Base-by-base conservation (phyloP, 192 early-diverging fungal species). In the Podila epigama region DNA sequence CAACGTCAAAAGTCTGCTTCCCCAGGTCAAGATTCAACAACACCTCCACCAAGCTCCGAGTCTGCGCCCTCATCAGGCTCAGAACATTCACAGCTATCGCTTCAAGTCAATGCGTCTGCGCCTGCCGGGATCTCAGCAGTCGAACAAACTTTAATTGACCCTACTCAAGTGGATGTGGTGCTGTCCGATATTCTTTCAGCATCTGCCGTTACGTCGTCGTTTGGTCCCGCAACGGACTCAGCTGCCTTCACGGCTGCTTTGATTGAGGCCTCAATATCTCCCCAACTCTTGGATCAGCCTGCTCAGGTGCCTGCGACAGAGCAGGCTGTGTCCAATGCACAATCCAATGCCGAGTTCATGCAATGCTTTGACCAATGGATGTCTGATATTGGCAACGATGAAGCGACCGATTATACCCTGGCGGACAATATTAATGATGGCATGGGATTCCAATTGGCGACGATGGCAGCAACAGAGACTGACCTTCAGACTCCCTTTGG, bases 291-390 rank as follows among this genome's bases (percentile, higher is more conserved):
- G n/a, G n/a, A 33, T 37, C 18, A 20, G 22, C 32, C 7, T 0
- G 25, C 44, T 1, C 18, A 16, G 25, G 60, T 54, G 34, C 13
- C 62, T 5, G 28, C 13, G n/a, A 36, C 9, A 64, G 25, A 28
- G 25, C 18, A 6, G 37, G 57, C 44, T 4, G 20, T 20, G 7
- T 28, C 51, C 1, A 39, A 2, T 31, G 22, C 15, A 44, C 70
- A 65, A 50, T 35, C 37, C 28, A 72, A 51, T 44, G 63, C 51
- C 27, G 72, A 75, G 18, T 65, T 68, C 15, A 13, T 75, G 55
- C 55, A 68, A 11, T 75, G 65, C 48, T 75, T 75, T 58, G 72
- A 75, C 18, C 65, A 75, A 22, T 75, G 72, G 72, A 75, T 75
- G 64, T 68, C 72, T 1, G 72, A 75, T 60, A 58, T 66, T 16